These are phyloP conservation scores for Meyerozyma sp. DNA, from an alignment of 1,139 yeast genomes.

Conservation along the genomic window DNA sequence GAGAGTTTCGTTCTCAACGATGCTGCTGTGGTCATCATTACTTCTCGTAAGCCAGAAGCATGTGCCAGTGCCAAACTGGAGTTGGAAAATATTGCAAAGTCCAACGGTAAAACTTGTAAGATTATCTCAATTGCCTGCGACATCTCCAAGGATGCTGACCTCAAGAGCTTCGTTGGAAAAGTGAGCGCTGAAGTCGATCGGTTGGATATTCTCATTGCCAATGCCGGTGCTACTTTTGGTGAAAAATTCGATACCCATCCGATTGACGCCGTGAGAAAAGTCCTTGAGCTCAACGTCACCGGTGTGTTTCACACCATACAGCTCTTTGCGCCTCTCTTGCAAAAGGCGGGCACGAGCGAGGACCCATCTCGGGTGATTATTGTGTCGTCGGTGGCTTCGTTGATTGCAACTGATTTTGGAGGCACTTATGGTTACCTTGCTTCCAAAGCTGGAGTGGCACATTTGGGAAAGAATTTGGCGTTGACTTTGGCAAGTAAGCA, in stretches of 20 bases:
- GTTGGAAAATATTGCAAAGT: slow-evolving; percentile 43
- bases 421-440: slow-evolving; percentile 70
- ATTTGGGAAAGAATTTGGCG: slow-evolving; percentile 61
- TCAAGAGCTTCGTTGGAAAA: slow-evolving; percentile 39
- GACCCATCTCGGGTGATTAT: slow-evolving; percentile 67
- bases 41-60: slow-evolving; percentile 63
- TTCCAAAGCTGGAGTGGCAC: slow-evolving; percentile 74
- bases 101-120: slow-evolving; percentile 21
- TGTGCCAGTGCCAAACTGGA: slow-evolving; percentile 54
- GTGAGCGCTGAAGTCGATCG: slow-evolving; percentile 36
- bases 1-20: slow-evolving; percentile 5
- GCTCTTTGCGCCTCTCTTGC: slow-evolving; percentile 54
- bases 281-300: slow-evolving; percentile 57
- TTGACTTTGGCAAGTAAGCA: slow-evolving; percentile 60
- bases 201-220: slow-evolving; percentile 65
- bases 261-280: slow-evolving; percentile 57
- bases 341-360: slow-evolving; percentile 45
- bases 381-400: slow-evolving; percentile 56
- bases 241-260: slow-evolving; percentile 60
- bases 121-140: slow-evolving; percentile 60
- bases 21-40: slow-evolving; percentile 9
- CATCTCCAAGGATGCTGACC: slow-evolving; percentile 48
- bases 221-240: slow-evolving; percentile 88
- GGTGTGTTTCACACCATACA: slow-evolving; percentile 72
- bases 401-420: slow-evolving; percentile 39